A percentile compares a stretch with the other conserved stretches of the same genome.
Conservation (phyloP, 1,139 yeast species). For the Debaryomycetaceae sp. region DNA sequence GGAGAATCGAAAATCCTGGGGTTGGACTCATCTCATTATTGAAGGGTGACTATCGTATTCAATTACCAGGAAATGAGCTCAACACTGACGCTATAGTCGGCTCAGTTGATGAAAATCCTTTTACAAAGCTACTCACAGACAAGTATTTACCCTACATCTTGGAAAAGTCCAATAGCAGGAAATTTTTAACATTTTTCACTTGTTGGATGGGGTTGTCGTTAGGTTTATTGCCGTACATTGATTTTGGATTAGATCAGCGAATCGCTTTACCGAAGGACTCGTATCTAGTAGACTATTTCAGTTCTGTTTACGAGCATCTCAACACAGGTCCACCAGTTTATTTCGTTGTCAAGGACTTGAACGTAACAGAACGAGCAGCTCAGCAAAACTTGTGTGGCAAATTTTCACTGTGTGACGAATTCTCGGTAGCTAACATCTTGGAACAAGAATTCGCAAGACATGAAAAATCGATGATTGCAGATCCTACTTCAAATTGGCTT, state of each 20-base stretch:
- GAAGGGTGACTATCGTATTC: constrained; percentile 10
- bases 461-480: constrained; percentile 60
- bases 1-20: constrained; percentile 54
- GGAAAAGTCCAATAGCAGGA: constrained; percentile 41
- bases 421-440: constrained; percentile 74
- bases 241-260: constrained; percentile 85
- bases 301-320: constrained; percentile 68
- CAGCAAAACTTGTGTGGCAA: constrained; percentile 85
- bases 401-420: constrained; percentile 77
- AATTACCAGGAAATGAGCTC: constrained; percentile 8
- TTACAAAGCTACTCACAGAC: constrained; percentile 21
- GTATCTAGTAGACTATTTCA: constrained; percentile 73
- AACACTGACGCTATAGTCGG: constrained; percentile 7
- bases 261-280: constrained; percentile 83
- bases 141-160: constrained; percentile 54
- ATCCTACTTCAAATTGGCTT: constrained; percentile 88
- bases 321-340: constrained; percentile 92
- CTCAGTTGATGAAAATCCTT: constrained; percentile 21
- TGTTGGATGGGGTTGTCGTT: constrained; percentile 67
- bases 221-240: constrained; percentile 61
- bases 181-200: constrained; percentile 52
- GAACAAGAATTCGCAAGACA: constrained; percentile 81
- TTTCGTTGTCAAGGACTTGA: constrained; percentile 66
- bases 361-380: constrained; percentile 53
- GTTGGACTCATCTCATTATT: constrained; percentile 59